Evolutionary conservation across 2,329 filamentous ascomycete genomes (phyloP).

Genomic region (Fusarium nisikadoi): DNA sequence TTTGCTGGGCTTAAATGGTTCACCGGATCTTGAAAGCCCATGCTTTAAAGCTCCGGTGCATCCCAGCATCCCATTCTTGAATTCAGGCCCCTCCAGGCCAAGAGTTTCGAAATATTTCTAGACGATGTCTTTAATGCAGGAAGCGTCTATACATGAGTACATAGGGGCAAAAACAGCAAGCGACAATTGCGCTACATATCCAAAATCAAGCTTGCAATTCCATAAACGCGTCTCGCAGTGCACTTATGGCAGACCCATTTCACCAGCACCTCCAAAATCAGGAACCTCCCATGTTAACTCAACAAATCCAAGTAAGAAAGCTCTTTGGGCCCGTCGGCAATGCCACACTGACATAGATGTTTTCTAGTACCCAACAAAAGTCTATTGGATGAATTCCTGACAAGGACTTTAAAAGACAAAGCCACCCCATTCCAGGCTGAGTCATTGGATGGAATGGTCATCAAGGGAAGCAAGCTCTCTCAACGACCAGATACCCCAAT

Average conservation of each 20-base stretch:
- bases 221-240: fast-evolving
- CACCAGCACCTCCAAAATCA: not conserved
- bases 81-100: too few relatives aligned
- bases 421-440: not conserved
- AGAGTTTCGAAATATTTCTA: too few relatives aligned
- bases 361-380: not conserved
- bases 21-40: too few relatives aligned
- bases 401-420: not conserved
- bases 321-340: fast-evolving
- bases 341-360: not conserved
- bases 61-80: too few relatives aligned
- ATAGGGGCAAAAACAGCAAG: not conserved
- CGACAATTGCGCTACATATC: fast-evolving
- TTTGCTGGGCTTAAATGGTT: not conserved
- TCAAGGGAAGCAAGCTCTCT: not conserved
- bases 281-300: fast-evolving
- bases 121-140: not conserved
- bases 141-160: not conserved
- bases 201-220: not conserved
- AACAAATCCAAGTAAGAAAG: fast-evolving
- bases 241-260: not conserved
- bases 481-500: not conserved
- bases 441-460: fast-evolving
- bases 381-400: not conserved
- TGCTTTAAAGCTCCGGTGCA: too few relatives aligned